Percentiles rank a stretch among this genome's conserved stretches.
Conservation (phyloP, 2,329 filamentous ascomycete species). For the Diaporthe aspalathi region DNA sequence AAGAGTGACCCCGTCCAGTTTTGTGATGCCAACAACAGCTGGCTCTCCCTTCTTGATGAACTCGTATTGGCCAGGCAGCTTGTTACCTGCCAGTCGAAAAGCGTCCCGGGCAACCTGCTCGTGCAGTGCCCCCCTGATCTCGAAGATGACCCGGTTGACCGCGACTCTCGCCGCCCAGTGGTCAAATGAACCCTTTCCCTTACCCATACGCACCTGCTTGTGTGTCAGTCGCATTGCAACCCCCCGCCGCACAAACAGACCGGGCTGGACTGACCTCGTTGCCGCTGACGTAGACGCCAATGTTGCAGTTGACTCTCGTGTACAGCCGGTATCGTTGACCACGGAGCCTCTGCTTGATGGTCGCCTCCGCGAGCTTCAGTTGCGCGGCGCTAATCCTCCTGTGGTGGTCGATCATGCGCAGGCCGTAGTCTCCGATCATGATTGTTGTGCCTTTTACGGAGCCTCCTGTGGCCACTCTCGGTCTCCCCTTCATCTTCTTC, state of each 20-base stretch:
- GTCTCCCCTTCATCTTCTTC: slow-evolving; percentile 91
- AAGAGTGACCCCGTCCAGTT: slow-evolving; percentile 84
- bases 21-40: slow-evolving; percentile 91
- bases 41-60: slow-evolving; percentile 94
- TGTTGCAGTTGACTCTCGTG: slow-evolving; percentile 89
- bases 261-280: slow-evolving; percentile 75
- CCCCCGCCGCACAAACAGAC: neutral
- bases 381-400: slow-evolving; percentile 88
- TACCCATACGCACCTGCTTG: slow-evolving; percentile 89
- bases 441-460: slow-evolving; percentile 94
- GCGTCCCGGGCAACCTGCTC: slow-evolving; percentile 95
- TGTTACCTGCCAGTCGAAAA: slow-evolving; percentile 92
- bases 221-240: slow-evolving; percentile 14
- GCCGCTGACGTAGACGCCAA: slow-evolving; percentile 94
- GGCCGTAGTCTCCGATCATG: slow-evolving; percentile 94
- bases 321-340: slow-evolving; percentile 94
- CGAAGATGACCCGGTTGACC: slow-evolving; percentile 91
- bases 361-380: slow-evolving; percentile 91
- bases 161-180: slow-evolving; percentile 93
- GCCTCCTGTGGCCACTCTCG: slow-evolving; percentile 89
- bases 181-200: slow-evolving; percentile 97
- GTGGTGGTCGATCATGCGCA: slow-evolving; percentile 94
- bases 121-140: slow-evolving; percentile 91
- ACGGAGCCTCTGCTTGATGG: slow-evolving; percentile 87
- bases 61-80: slow-evolving; percentile 90